phyloP scores from a whole-genome alignment of 805 yeast species.

The Wickerhamomyces hampshirensis region DNA sequence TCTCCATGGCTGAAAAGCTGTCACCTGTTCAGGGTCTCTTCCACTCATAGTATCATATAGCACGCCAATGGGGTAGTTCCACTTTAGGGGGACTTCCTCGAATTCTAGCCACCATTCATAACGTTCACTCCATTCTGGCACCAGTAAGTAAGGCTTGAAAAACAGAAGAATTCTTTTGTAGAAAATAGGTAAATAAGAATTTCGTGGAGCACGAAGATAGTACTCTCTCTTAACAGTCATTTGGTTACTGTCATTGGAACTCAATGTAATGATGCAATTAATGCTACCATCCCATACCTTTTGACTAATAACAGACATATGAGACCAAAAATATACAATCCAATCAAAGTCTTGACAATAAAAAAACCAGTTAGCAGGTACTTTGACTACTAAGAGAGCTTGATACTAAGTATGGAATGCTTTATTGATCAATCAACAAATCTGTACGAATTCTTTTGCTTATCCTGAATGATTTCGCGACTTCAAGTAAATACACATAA shows the following conservation, averaged over 20 bases:
- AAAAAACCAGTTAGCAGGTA: too few relatives aligned
- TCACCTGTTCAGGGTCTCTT: slow-evolving; percentile 27
- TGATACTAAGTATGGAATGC: too few relatives aligned
- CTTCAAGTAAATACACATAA: too few relatives aligned
- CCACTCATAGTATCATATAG: slow-evolving; percentile 51
- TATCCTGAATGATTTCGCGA: too few relatives aligned
- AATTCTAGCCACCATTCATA: slow-evolving; percentile 61
- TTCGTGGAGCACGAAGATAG: slow-evolving; percentile 32
- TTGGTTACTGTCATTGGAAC: slow-evolving; percentile 20
- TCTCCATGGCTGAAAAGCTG: slow-evolving; percentile 35
- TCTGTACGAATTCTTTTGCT: too few relatives aligned
- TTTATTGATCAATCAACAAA: too few relatives aligned
- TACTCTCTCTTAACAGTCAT: slow-evolving; percentile 11
- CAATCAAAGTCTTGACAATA: too few relatives aligned
- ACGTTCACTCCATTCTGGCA: slow-evolving; percentile 21
- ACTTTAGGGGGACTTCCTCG: slow-evolving; percentile 58
- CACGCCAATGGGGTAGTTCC: slow-evolving; percentile 73
- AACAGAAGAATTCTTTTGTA: slow-evolving; percentile 33
- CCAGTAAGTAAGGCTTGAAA: slow-evolving; percentile 31
- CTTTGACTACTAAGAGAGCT: too few relatives aligned
- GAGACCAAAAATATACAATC: too few relatives aligned
- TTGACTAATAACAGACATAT: slow-evolving; percentile 31
- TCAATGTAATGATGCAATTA: slow-evolving; percentile 35
- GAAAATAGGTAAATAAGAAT: slow-evolving; percentile 47
- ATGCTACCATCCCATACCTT: slow-evolving; percentile 52